These are phyloP conservation scores for Flaveria robusta DNA, from an alignment of 129 eudicot species.

Conservation along the genomic window DNA sequence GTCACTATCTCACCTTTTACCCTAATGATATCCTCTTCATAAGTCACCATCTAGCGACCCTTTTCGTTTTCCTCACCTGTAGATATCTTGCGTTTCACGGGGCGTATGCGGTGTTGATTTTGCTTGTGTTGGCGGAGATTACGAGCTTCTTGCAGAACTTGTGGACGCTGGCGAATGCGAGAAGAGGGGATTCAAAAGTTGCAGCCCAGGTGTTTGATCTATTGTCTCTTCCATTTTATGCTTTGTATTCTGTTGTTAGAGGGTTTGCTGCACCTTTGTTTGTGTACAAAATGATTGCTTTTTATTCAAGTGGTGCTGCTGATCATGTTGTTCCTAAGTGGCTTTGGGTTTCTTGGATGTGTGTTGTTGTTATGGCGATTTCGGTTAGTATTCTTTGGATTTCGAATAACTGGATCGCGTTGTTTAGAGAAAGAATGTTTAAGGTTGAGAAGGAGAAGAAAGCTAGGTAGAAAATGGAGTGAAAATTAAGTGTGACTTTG, in stretches of 20 bases:
- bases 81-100: slow-evolving; percentile 64
- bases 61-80: slow-evolving; percentile 75
- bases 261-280: slow-evolving; percentile 71
- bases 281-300: slow-evolving; percentile 59
- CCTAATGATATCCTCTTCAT: slow-evolving; percentile 74
- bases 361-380: slow-evolving; percentile 70
- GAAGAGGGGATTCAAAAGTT: slow-evolving; percentile 46
- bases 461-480: slow-evolving; percentile 31
- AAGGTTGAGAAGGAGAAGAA: slow-evolving; percentile 45
- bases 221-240: slow-evolving; percentile 72
- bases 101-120: slow-evolving; percentile 56
- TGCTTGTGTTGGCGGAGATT: slow-evolving; percentile 69
- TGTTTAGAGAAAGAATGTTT: slow-evolving; percentile 56
- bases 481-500: neutral
- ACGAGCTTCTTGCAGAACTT: slow-evolving; percentile 82
- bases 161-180: slow-evolving; percentile 81
- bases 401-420: slow-evolving; percentile 59
- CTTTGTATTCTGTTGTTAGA: slow-evolving; percentile 64
- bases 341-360: slow-evolving; percentile 88
- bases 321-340: slow-evolving; percentile 66
- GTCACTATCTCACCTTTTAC: slow-evolving; percentile 59
- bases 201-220: slow-evolving; percentile 58
- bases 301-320: slow-evolving; percentile 63
- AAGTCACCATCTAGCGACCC: slow-evolving; percentile 75
- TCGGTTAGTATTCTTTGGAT: slow-evolving; percentile 78